Conservation (phyloP, 73 alveolate species). For the Strombidium stylifer region DNA sequence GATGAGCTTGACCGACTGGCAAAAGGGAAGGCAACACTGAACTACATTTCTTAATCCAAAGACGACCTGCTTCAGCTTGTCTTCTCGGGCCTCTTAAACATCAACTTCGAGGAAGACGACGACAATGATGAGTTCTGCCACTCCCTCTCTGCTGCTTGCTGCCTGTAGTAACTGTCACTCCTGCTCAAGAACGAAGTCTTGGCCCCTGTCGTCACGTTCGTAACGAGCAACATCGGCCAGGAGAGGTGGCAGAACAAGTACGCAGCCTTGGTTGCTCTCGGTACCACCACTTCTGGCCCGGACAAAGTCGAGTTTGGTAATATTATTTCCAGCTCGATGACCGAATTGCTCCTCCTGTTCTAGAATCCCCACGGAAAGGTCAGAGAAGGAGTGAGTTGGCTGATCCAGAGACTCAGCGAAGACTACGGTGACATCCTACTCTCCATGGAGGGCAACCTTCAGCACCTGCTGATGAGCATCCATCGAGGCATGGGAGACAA, state of each 20-base stretch:
- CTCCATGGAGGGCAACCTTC: neutral
- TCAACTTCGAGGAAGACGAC: slow-evolving; percentile 40
- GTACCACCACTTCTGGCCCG: slow-evolving; percentile 65
- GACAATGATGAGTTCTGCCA: slow-evolving; percentile 53
- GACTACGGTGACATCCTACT: slow-evolving; percentile 32
- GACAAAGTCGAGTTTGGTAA: slow-evolving; percentile 24
- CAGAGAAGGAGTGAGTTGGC: slow-evolving; percentile 57
- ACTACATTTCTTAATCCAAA: slow-evolving; percentile 21
- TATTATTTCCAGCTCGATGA: slow-evolving; percentile 35
- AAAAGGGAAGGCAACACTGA: slow-evolving; percentile 6
- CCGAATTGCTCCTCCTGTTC: slow-evolving; percentile 23
- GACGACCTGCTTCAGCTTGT: slow-evolving; percentile 8
- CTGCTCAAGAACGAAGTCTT: slow-evolving; percentile 41
- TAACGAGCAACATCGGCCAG: slow-evolving; percentile 17
- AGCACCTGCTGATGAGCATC: slow-evolving; percentile 1
- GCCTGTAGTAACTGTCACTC: slow-evolving; percentile 39
- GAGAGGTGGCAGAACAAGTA: slow-evolving; percentile 49
- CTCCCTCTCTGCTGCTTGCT: slow-evolving; percentile 58
- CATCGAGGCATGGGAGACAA: slow-evolving; percentile 26
- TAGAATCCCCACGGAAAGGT: slow-evolving; percentile 37
- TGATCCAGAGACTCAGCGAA: slow-evolving; percentile 41
- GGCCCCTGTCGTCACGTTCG: slow-evolving; percentile 48
- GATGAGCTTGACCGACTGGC: slow-evolving; percentile 31
- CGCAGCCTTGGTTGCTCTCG: slow-evolving; percentile 56
- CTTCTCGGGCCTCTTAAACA: slow-evolving; percentile 14